Evolutionary conservation across 2,329 filamentous ascomycete genomes (phyloP).

Genomic region (Trichoderma sp.): DNA sequence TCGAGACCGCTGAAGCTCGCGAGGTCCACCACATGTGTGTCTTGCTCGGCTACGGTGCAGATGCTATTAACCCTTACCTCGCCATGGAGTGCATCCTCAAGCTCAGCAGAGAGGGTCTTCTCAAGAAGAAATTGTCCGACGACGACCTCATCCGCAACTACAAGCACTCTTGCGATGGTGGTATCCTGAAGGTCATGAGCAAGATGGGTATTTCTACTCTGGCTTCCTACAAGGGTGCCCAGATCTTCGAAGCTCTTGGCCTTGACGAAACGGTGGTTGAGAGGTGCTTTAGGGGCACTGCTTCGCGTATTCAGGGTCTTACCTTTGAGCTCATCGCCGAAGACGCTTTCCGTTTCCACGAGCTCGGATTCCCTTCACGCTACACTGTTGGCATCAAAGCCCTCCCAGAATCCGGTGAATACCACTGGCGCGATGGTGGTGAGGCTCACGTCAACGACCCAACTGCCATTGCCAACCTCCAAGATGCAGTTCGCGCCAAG

Average conservation of each 20-base stretch:
- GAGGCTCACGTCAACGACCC: slow-evolving; percentile 96
- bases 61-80: slow-evolving; percentile 92
- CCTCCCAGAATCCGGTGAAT: slow-evolving; percentile 89
- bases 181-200: slow-evolving; percentile 97
- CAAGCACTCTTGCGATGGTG: slow-evolving; percentile 93
- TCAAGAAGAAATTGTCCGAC: slow-evolving; percentile 82
- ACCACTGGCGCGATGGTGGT: slow-evolving; percentile 96
- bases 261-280: slow-evolving; percentile 90
- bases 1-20: slow-evolving; percentile 92
- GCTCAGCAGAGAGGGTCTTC: slow-evolving; percentile 88
- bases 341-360: slow-evolving; percentile 91
- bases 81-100: slow-evolving; percentile 96
- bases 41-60: slow-evolving; percentile 90
- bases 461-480: slow-evolving; percentile 90
- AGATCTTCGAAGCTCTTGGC: slow-evolving; percentile 95
- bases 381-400: slow-evolving; percentile 74
- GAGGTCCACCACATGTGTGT: slow-evolving; percentile 99
- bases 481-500: slow-evolving; percentile 93
- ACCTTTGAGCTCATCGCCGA: slow-evolving; percentile 92
- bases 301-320: slow-evolving; percentile 88
- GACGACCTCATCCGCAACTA: slow-evolving; percentile 90
- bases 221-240: slow-evolving; percentile 94
- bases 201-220: slow-evolving; percentile 99
- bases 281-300: slow-evolving; percentile 90
- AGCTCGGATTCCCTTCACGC: slow-evolving; percentile 83